Base-by-base conservation (phyloP, 2,329 filamentous ascomycete species). In the Dothistroma septosporum region DNA sequence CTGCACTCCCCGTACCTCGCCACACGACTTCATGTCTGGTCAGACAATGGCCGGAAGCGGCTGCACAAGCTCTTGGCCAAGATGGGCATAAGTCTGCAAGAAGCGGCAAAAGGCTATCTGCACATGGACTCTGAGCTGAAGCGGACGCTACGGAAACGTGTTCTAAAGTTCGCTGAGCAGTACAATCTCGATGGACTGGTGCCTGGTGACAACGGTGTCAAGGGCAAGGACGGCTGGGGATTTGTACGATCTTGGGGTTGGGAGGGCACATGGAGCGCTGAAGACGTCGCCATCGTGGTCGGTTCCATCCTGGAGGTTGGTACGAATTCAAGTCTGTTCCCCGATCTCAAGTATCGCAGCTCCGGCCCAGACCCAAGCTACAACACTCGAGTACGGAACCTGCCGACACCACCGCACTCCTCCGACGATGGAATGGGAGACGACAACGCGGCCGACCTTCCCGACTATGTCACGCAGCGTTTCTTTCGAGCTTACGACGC, bases 61-160 rank as follows among this genome's bases (percentile, higher is more conserved):
- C 80, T 99, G 21, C 91, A 97, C 75, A 97, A 97, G 73, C 83
- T 99, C 0, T 83, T 99, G 2, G 94, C 94, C 48, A 99, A 97
- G 76, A 99, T 99, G 93, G 94, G 94, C 33, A 90, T 99, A 58
- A 96, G 91, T 71, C 80, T 97, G 41, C 89, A 88, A 5, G 93
- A 99, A 77, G 96, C 92, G 77, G 92, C 91, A 70, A 94, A 97
- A 76, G 93, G 87, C 73, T 99, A 97, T 73, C 91, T 92, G 0
- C 94, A 99, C 75, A 97, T 99, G 92, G 93, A 97, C 76, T 95
- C 97, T 87, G 88, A 96, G 75, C 80, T 99, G 35, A 99, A 97
- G 77, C 87, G 91, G 5, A 90, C 91, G 32, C 78, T 97, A 32
- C 87, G 93, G 47, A 85, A 90, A 53, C 91, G 95, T 61, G 82